Evolutionary conservation across 768 basidiomycete genomes (phyloP).

Genomic region (Suillus clintonianus): DNA sequence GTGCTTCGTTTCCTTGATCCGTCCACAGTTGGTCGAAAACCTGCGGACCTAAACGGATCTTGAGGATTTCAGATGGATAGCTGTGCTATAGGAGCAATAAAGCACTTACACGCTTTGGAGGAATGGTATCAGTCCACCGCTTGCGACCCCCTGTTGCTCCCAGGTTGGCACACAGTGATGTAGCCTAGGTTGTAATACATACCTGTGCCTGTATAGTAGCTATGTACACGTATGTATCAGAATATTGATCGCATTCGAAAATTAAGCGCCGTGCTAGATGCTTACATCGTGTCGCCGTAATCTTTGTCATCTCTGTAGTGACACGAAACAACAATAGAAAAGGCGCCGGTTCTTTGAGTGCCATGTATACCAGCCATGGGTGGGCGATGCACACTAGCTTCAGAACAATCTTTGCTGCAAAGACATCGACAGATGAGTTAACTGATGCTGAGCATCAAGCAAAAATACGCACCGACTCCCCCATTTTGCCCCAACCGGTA

Average conservation of each 20-base stretch:
- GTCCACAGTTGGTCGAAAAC: constrained; percentile 25
- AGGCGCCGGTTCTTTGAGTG: constrained; percentile 8
- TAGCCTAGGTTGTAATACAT: background rate
- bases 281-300: constrained; percentile 27
- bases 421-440: background rate
- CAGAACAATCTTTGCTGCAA: constrained; percentile 9
- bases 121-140: constrained; percentile 1
- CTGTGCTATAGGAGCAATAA: background rate
- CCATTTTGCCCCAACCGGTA: constrained; percentile 24
- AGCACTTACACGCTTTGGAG: constrained; percentile 24
- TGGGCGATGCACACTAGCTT: constrained; percentile 20
- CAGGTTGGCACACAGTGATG: background rate
- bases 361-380: constrained; percentile 21
- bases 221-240: constrained; percentile 8
- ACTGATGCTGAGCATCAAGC: background rate
- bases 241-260: background rate
- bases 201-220: constrained; percentile 29
- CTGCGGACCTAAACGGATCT: constrained; percentile 25
- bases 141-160: constrained; percentile 19
- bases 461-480: constrained; percentile 13
- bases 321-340: constrained; percentile 22
- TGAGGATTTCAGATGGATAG: background rate
- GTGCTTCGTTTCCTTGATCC: constrained; percentile 8
- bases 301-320: constrained; percentile 26
- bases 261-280: background rate